Conservation (phyloP, 805 yeast genomes). For the Danielozyma ontarioensis region DNA sequence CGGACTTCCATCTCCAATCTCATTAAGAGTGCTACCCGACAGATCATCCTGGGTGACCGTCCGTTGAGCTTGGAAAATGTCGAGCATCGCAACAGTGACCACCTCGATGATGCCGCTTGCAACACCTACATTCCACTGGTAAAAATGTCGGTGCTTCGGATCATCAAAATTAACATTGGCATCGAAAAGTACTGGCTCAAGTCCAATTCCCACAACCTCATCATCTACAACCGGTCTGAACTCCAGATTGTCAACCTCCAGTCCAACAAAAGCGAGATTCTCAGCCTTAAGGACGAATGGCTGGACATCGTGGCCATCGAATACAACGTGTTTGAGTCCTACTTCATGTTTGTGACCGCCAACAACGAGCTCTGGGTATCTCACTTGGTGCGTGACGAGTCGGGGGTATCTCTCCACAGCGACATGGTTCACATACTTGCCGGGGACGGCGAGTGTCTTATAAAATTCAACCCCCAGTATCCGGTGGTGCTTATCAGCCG, state of each 20-base stretch:
- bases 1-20: constrained; percentile 23
- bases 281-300: constrained; percentile 16
- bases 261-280: constrained; percentile 22
- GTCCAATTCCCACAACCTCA: constrained; percentile 33
- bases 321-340: constrained; percentile 20
- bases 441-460: background rate
- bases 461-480: background rate
- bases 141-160: constrained; percentile 23
- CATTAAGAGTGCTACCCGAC: constrained; percentile 27
- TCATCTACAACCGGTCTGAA: constrained; percentile 21
- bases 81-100: constrained; percentile 25
- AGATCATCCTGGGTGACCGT: constrained; percentile 23
- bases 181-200: constrained; percentile 31
- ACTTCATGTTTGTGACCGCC: constrained; percentile 24
- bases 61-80: constrained; percentile 25
- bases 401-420: constrained; percentile 1
- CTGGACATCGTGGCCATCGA: constrained; percentile 15
- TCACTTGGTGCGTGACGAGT: constrained; percentile 5
- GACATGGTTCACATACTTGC: background rate
- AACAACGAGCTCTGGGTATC: constrained; percentile 20
- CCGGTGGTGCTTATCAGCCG: background rate
- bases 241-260: constrained; percentile 32
- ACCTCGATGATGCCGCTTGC: constrained; percentile 27
- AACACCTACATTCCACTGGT: constrained; percentile 22
- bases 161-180: constrained; percentile 30